Conservation (phyloP, 2,329 filamentous ascomycete genomes). For the Sporothrix variecibatus region DNA sequence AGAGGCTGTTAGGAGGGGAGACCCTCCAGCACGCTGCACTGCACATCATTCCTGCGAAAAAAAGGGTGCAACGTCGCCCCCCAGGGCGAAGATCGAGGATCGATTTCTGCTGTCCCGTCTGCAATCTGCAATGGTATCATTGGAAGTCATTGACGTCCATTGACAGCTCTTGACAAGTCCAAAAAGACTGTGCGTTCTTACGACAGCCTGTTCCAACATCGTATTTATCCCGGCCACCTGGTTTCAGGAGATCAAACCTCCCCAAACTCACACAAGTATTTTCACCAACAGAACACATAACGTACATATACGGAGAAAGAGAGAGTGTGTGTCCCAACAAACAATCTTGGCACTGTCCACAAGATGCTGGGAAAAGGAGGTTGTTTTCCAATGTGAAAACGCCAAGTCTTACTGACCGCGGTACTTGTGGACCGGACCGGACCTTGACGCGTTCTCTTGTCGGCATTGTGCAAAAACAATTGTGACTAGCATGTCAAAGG, state of each 20-base stretch:
- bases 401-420: not conserved
- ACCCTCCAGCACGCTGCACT: not conserved
- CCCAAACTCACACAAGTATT: not conserved
- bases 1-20: not conserved
- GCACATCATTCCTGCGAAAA: not conserved
- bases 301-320: too few relatives aligned
- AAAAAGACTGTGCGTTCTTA: not conserved
- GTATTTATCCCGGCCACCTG: conserved; percentile 6
- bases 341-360: not conserved
- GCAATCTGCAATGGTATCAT: not conserved
- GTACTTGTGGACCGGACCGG: not conserved
- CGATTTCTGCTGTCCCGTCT: not conserved
- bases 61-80: not conserved
- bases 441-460: not conserved
- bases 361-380: not conserved
- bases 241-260: conserved; percentile 6
- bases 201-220: not conserved
- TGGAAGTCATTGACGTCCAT: not conserved
- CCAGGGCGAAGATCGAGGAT: not conserved
- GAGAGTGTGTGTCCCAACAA: not conserved
- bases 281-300: not conserved
- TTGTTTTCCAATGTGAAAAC: not conserved
- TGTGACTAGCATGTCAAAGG: not conserved
- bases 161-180: not conserved
- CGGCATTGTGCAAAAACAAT: not conserved